phyloP scores from a whole-genome alignment of 2,329 filamentous ascomycete species.

The Xylariaceae sp. region DNA sequence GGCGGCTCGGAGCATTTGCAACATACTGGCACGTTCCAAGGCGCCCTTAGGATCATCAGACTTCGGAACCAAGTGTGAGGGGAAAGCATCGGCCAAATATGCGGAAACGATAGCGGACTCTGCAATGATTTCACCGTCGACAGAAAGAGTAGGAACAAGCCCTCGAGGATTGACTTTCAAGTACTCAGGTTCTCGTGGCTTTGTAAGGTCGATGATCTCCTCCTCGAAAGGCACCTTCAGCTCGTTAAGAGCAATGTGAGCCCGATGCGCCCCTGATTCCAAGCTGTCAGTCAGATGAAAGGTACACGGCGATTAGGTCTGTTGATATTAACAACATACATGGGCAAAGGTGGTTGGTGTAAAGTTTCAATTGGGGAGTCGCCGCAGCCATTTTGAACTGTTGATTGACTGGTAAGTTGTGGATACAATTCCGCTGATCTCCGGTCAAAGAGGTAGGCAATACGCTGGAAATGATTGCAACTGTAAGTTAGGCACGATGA shows the following conservation, averaged over 20 bases:
- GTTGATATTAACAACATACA: constrained; percentile 17
- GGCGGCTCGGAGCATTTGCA: too few relatives aligned
- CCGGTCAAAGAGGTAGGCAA: too few relatives aligned
- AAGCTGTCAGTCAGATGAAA: constrained; percentile 3
- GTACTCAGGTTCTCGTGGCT: constrained; percentile 69
- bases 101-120: constrained; percentile 72
- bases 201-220: constrained; percentile 66
- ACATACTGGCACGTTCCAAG: constrained; percentile 51
- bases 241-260: constrained; percentile 67
- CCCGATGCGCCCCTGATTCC: constrained; percentile 62
- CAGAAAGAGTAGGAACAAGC: constrained; percentile 67
- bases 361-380: constrained; percentile 24
- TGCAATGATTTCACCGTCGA: constrained; percentile 63
- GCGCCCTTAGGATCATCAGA: constrained; percentile 50
- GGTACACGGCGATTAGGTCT: neutral
- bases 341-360: constrained; percentile 28
- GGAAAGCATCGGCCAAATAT: constrained; percentile 66
- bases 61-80: constrained; percentile 61
- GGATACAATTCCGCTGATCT: too few relatives aligned
- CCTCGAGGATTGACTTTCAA: constrained; percentile 75
- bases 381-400: constrained; percentile 17
- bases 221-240: constrained; percentile 64
- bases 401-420: too few relatives aligned
- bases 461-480: too few relatives aligned
- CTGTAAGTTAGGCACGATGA: too few relatives aligned